Conservation (phyloP, 73 alveolate genomes). For the Blepharisma japonicum region DNA sequence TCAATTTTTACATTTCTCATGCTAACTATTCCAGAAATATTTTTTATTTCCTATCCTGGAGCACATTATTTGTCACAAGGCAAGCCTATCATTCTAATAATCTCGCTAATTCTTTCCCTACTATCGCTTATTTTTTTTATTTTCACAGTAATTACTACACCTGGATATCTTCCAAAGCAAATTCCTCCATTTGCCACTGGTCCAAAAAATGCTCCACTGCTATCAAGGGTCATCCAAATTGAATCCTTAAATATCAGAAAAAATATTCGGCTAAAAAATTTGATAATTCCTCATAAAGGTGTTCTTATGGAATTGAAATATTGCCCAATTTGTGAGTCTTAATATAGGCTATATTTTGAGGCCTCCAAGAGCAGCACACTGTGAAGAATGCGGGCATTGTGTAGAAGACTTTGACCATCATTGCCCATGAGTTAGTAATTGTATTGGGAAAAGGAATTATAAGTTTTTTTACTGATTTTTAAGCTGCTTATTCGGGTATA, state of each 20-base stretch:
- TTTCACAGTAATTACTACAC: constrained; percentile 1
- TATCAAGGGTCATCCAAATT: not conserved
- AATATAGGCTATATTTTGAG: constrained; percentile 86
- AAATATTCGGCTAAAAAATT: not conserved
- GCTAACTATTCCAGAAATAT: not conserved
- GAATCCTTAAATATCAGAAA: not conserved
- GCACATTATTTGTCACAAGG: not conserved
- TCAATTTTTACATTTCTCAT: not conserved
- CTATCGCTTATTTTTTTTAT: not conserved
- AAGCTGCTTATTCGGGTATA: too few species aligned
- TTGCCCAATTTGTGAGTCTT: constrained; percentile 46
- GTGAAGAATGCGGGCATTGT: constrained; percentile 94
- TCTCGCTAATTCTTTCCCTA: not conserved
- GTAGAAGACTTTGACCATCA: constrained; percentile 96
- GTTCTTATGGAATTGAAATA: not conserved
- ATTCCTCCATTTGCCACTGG: constrained; percentile 26
- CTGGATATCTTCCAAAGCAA: constrained; percentile 20
- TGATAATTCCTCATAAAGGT: not conserved
- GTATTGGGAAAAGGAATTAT: constrained; percentile 83
- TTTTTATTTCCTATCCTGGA: not conserved
- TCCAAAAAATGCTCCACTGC: constrained; percentile 1
- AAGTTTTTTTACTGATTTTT: constrained; percentile 1
- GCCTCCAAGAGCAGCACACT: constrained; percentile 97
- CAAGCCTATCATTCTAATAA: not conserved
- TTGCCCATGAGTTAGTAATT: constrained; percentile 91